These are phyloP conservation scores for Chaetomium tenue DNA, from an alignment of 495 filamentous ascomycete species.

Conservation along the genomic window DNA sequence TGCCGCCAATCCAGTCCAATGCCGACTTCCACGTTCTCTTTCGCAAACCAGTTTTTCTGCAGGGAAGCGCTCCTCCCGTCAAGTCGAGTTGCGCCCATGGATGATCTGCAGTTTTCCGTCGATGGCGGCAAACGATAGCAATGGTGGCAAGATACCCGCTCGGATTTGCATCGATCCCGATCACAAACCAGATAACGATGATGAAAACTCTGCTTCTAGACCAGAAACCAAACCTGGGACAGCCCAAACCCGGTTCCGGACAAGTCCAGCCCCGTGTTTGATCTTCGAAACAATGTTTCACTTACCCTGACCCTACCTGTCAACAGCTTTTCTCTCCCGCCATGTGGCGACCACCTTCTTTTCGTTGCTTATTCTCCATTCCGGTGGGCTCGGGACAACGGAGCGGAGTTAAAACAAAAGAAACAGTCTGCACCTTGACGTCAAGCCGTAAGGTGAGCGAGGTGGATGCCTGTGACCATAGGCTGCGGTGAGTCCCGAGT, in stretches of 20 bases:
- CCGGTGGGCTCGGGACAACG: too few species aligned
- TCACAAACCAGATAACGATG: too few species aligned
- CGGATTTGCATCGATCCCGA: not conserved
- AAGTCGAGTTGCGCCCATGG: not conserved
- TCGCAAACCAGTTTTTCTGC: not conserved
- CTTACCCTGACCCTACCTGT: too few species aligned
- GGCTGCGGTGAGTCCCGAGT: slow-evolving; percentile 1
- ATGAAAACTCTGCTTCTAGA: too few species aligned
- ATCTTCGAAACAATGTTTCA: slow-evolving; percentile 24
- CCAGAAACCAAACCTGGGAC: not conserved
- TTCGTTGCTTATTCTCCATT: not conserved
- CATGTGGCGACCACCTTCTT: not conserved
- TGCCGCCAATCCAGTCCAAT: not conserved
- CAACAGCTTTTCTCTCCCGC: not conserved
- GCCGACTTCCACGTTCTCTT: not conserved
- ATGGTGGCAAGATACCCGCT: not conserved
- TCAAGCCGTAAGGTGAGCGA: not conserved
- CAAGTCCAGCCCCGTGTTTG: slow-evolving; percentile 14
- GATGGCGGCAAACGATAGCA: too few species aligned
- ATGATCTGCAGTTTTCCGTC: not conserved
- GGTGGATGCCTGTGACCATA: not conserved
- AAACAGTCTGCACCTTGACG: not conserved
- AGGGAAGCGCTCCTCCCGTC: not conserved
- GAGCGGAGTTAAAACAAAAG: not conserved
- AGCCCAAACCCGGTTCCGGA: slow-evolving; percentile 9